Base-by-base conservation (phyloP, 345 rosid species). In the Linum usitatissimum region DNA sequence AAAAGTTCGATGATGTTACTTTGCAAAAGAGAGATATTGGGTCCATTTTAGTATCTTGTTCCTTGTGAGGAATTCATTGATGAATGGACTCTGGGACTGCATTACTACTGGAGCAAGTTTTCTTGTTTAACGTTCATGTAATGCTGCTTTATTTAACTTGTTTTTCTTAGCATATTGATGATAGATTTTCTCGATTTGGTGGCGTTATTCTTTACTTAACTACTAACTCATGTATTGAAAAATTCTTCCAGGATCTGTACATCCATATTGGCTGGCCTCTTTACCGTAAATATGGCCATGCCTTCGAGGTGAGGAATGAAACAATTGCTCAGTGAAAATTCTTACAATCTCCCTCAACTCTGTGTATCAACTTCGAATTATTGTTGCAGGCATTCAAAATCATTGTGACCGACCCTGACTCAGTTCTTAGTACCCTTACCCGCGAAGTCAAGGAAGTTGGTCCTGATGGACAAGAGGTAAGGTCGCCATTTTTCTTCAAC, bases 261-360 rank as follows among this genome's bases (percentile, higher is more conserved):
- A 62, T 87, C 66, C 68, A 83, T 71, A 83, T 93, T 62, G 92
- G 91, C 62, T 87, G 97, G 99, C 99, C 99, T 68, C 72, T 93
- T 71, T 93, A 90, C 71, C 82, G 95, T 62, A 90, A 83, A 71
- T 82, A 90, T 64, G 91, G 95, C 14, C 99, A 90, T 77, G 99
- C 97, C 58, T 93, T 90, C 77, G 99, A 93, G 92, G 99, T 90
- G 73, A 77, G 81, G 49, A 10, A 54, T 64, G 36, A 17, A 18
- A 19, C 56, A 2, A 34, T 48, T 23, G 59, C 60, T 54, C 42
- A 14, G 30, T 59, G 9, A 6, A 4, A n/a, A 59, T 48, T 59
- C 68, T 21, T 40, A 20, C 7, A 36, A 15, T 67, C 6, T 40
- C 19, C 3, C 20, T 1, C 10, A 36, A 38, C 18, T 36, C 14